A percentile compares a stretch with the other conserved stretches of the same genome.
These are phyloP conservation scores for Nakaseomyces uthaithaninus DNA, from an alignment of 1,139 yeast genomes.

Conservation along the genomic window DNA sequence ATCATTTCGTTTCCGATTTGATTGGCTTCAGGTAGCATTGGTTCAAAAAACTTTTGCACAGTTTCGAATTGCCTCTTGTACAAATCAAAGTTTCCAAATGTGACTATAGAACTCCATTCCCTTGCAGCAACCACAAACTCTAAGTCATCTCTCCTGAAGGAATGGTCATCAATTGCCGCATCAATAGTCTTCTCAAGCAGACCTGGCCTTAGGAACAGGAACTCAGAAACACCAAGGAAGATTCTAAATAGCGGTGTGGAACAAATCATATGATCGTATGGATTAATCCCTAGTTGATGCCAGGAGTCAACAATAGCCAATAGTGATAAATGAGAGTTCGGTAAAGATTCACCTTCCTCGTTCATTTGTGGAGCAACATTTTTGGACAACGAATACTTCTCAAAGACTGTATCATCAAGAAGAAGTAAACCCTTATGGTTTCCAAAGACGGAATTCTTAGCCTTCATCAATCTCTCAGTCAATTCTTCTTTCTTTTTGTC, in stretches of 20 bases:
- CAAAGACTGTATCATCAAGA: constrained; percentile 71
- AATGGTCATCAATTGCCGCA: constrained; percentile 58
- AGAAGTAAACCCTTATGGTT: constrained; percentile 41
- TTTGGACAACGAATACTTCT: constrained; percentile 70
- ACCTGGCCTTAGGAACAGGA: constrained; percentile 76
- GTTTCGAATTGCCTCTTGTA: constrained; percentile 67
- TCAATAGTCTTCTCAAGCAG: constrained; percentile 69
- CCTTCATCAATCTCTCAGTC: constrained; percentile 48
- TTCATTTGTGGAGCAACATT: constrained; percentile 37
- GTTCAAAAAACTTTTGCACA: constrained; percentile 73
- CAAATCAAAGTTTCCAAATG: constrained; percentile 64
- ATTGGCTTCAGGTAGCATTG: constrained; percentile 84
- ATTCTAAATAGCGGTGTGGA: constrained; percentile 90
- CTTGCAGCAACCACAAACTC: constrained; percentile 78
- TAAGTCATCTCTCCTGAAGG: constrained; percentile 76
- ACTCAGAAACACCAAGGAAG: constrained; percentile 89
- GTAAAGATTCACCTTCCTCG: constrained; percentile 46
- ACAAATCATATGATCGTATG: constrained; percentile 94
- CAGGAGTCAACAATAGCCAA: constrained; percentile 92
- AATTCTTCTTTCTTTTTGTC: constrained; percentile 57
- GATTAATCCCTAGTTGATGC: constrained; percentile 75
- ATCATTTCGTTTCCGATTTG: constrained; percentile 94
- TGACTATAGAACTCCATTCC: constrained; percentile 77
- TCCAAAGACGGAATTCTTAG: constrained; percentile 70
- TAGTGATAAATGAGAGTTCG: constrained; percentile 82